Conservation (phyloP, 441 rosid genomes). For the Croton setiger region DNA sequence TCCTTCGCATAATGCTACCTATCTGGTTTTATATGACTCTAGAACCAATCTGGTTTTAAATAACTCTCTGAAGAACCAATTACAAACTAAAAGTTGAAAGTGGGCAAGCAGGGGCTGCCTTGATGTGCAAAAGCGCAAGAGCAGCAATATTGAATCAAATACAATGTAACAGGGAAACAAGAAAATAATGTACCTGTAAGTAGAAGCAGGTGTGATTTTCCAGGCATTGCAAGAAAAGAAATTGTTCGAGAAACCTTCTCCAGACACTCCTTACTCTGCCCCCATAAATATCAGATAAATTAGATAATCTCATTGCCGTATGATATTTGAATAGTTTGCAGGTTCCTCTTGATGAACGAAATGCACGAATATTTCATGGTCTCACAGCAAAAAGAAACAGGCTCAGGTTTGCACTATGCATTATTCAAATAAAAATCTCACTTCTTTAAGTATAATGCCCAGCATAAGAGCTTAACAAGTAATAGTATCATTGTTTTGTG, state of each 20-base stretch:
- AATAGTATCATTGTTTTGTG: no score
- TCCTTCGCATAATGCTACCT: neutral
- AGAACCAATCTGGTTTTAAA: no score
- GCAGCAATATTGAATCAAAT: constrained; percentile 7
- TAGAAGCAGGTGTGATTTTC: constrained; percentile 51
- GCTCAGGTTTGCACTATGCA: neutral
- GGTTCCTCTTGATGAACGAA: neutral
- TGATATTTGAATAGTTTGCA: neutral
- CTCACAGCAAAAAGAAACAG: neutral
- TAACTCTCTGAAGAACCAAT: no score
- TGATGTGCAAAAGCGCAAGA: neutral
- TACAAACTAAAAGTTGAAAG: no score
- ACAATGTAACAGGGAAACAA: neutral
- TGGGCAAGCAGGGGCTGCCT: neutral
- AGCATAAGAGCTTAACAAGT: neutral
- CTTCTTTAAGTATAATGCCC: neutral
- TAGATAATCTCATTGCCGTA: neutral
- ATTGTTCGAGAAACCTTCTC: constrained; percentile 68
- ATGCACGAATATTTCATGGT: neutral
- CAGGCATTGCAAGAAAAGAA: constrained; percentile 53
- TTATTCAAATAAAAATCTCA: neutral
- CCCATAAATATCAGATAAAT: constrained; percentile 22
- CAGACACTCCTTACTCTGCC: constrained; percentile 82
- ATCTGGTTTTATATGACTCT: neutral
- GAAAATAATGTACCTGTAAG: constrained; percentile 57